phyloP scores from a whole-genome alignment of 768 basidiomycete genomes.

The Trametes sanguinea region DNA sequence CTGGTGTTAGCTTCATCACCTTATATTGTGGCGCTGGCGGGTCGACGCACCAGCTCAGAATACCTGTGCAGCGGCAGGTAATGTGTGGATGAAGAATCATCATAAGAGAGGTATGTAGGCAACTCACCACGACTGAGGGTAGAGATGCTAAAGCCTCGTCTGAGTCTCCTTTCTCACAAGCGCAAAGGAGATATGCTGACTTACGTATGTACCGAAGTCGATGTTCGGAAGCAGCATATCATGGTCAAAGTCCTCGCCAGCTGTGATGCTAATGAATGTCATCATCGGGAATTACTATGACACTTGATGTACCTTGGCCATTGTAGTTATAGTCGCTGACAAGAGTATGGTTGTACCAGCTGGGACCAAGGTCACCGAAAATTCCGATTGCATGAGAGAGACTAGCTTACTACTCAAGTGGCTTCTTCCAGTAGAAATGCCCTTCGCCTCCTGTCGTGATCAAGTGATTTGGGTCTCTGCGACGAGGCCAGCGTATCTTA shows the following conservation, averaged over 20 bases:
- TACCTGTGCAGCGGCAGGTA: constrained; percentile 25
- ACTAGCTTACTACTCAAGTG: constrained; percentile 35
- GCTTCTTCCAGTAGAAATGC: constrained; percentile 52
- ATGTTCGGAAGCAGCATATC: constrained; percentile 52
- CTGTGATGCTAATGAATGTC: constrained; percentile 27
- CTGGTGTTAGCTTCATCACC: neutral
- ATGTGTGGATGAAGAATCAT: neutral
- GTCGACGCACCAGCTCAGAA: constrained; percentile 30
- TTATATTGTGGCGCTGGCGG: neutral
- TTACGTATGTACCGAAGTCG: constrained; percentile 58
- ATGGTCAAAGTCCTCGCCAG: constrained; percentile 56
- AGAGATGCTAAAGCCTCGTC: constrained; percentile 22
- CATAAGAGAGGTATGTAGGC: neutral
- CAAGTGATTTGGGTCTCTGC: constrained; percentile 52
- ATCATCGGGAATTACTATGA: neutral
- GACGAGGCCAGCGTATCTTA: neutral
- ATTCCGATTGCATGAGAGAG: neutral
- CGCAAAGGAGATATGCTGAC: constrained; percentile 12
- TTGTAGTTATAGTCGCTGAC: constrained; percentile 59
- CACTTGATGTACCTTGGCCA: constrained; percentile 44
- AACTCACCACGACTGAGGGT: constrained; percentile 28
- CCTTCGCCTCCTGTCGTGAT: constrained; percentile 62
- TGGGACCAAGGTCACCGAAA: neutral
- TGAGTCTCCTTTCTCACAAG: neutral
- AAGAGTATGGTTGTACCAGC: constrained; percentile 46